phyloP scores from a whole-genome alignment of 2,329 filamentous ascomycete genomes.

The Stemphylium lycopersici region DNA sequence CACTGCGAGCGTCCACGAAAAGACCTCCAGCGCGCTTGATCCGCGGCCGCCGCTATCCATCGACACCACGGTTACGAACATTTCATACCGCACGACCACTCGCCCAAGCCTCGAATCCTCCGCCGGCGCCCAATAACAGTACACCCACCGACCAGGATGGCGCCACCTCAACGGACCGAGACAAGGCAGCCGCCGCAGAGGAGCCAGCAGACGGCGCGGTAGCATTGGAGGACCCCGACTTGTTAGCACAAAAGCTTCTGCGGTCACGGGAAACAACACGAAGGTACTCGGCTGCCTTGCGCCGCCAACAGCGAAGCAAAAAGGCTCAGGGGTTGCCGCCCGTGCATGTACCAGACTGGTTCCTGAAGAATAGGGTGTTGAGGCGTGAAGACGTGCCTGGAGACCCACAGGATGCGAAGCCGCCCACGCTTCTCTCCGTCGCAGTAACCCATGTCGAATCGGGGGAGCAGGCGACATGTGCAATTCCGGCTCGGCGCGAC shows the following conservation, averaged over 20 bases:
- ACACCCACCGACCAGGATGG: conserved; percentile 35
- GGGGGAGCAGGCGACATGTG: conserved; percentile 33
- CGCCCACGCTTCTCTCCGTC: conserved; percentile 27
- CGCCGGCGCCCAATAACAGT: conserved; percentile 37
- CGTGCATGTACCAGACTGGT: conserved; percentile 62
- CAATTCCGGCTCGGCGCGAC: conserved; percentile 26
- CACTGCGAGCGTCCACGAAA: conserved; percentile 49
- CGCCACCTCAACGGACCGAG: conserved; percentile 22
- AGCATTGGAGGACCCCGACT: conserved; percentile 40
- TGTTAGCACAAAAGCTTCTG: conserved; percentile 46
- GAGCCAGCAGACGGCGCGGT: conserved; percentile 29
- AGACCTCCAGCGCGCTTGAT: conserved; percentile 47
- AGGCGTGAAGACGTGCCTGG: conserved; percentile 42
- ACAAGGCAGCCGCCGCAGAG: conserved; percentile 26
- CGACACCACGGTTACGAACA: conserved; percentile 33
- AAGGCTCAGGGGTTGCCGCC: conserved; percentile 46
- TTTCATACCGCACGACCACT: conserved; percentile 44
- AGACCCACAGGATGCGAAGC: conserved; percentile 14
- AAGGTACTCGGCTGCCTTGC: conserved; percentile 43
- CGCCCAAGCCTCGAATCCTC: conserved; percentile 36
- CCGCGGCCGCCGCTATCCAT: conserved; percentile 46
- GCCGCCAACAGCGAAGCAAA: conserved; percentile 42
- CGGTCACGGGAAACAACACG: conserved; percentile 43
- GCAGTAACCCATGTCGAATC: conserved; percentile 31
- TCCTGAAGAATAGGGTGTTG: conserved; percentile 60